phyloP scores from a whole-genome alignment of 2,329 filamentous ascomycete species.

The Colletotrichum sublineola region DNA sequence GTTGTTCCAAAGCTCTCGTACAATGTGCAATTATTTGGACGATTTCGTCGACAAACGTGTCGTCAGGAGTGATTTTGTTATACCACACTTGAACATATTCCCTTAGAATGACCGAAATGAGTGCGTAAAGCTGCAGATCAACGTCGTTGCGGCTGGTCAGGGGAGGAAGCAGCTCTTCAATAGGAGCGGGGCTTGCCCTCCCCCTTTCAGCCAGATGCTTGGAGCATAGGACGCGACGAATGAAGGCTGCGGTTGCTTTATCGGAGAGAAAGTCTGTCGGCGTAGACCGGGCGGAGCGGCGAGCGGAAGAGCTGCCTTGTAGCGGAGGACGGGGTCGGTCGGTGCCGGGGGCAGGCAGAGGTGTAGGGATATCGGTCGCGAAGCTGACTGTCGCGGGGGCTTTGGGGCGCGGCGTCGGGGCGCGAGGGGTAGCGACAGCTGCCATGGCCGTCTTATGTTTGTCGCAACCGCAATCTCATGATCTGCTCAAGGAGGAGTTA shows the following conservation, averaged over 20 bases:
- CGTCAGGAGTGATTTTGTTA: conserved; percentile 89
- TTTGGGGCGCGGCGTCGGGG: conserved; percentile 44
- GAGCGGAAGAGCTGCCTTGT: conserved; percentile 27
- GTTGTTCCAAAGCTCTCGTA: conserved; percentile 87
- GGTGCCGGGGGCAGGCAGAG: conserved; percentile 40
- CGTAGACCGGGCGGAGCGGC: conserved; percentile 52
- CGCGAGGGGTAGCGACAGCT: conserved; percentile 43
- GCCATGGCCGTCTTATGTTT: conserved; percentile 44
- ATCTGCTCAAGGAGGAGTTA: conserved; percentile 1
- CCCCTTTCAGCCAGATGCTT: conserved; percentile 73
- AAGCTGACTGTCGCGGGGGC: conserved; percentile 41
- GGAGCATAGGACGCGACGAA: conserved; percentile 87
- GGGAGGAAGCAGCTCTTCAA: conserved; percentile 88
- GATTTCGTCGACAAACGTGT: conserved; percentile 87
- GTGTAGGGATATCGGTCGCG: conserved; percentile 31
- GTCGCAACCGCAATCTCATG: conserved; percentile 30
- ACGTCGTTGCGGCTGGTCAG: conserved; percentile 95
- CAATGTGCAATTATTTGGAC: conserved; percentile 93
- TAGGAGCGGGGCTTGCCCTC: conserved; percentile 65
- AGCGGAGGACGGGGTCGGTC: conserved; percentile 47
- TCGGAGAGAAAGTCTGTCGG: conserved; percentile 74
- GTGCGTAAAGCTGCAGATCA: conserved; percentile 91
- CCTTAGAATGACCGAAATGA: conserved; percentile 89
- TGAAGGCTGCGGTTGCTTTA: conserved; percentile 82
- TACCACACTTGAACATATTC: conserved; percentile 97